phyloP scores from a whole-genome alignment of 1,284 basidiomycete genomes.

The Cryptococcus sp. region DNA sequence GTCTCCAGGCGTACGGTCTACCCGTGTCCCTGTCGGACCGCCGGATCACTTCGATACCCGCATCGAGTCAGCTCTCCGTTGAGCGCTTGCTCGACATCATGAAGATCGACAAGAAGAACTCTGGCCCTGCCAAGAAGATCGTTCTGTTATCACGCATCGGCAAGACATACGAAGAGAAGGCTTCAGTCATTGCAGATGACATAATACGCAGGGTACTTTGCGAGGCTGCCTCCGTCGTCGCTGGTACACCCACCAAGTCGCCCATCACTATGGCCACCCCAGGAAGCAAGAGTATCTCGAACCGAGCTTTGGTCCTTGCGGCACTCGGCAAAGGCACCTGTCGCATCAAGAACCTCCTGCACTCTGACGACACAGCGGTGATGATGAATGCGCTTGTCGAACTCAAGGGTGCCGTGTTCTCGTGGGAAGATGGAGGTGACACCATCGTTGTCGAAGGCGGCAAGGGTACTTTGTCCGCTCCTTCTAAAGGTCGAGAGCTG shows the following conservation, averaged over 20 bases:
- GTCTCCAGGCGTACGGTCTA: slow-evolving; percentile 81
- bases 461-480: slow-evolving; percentile 74
- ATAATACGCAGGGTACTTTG: slow-evolving; percentile 78
- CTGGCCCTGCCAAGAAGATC: slow-evolving; percentile 82
- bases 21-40: slow-evolving; percentile 79
- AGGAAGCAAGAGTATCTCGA: slow-evolving; percentile 95
- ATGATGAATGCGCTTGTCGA: slow-evolving; percentile 95
- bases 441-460: slow-evolving; percentile 91
- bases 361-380: slow-evolving; percentile 97
- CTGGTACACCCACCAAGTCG: slow-evolving; percentile 65
- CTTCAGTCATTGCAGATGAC: slow-evolving; percentile 78
- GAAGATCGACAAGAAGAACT: slow-evolving; percentile 98
- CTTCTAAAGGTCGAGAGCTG: slow-evolving; percentile 77
- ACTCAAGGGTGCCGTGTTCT: slow-evolving; percentile 84
- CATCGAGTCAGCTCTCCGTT: slow-evolving; percentile 71
- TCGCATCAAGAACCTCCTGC: slow-evolving; percentile 83
- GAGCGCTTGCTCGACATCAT: slow-evolving; percentile 85
- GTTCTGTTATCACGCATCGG: slow-evolving; percentile 90
- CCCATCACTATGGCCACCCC: slow-evolving; percentile 87
- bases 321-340: slow-evolving; percentile 88
- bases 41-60: slow-evolving; percentile 69
- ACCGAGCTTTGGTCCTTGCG: slow-evolving; percentile 90
- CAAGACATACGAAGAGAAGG: slow-evolving; percentile 87
- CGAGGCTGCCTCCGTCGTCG: slow-evolving; percentile 72
- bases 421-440: slow-evolving; percentile 91